These are phyloP conservation scores for Blastobotrys petasosporus DNA, from an alignment of 1,139 yeast species.

Conservation along the genomic window DNA sequence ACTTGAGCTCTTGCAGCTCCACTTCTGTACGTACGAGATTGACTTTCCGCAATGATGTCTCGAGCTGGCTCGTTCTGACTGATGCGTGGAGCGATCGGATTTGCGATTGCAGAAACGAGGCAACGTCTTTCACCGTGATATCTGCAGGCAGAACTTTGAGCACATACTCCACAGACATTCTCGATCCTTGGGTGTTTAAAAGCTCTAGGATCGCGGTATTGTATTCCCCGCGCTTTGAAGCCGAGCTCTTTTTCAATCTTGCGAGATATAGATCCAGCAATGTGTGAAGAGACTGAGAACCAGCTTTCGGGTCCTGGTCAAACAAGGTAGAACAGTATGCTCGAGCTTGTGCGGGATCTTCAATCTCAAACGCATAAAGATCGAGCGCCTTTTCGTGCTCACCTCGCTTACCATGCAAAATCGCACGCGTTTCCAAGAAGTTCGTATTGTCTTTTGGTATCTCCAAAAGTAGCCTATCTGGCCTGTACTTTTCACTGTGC, in stretches of 20 bases:
- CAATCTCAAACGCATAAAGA: constrained; percentile 53
- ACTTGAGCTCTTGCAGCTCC: constrained; percentile 36
- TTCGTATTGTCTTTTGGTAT: constrained; percentile 25
- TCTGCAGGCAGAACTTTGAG: constrained; percentile 48
- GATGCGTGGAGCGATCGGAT: constrained; percentile 37
- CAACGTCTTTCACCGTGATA: constrained; percentile 43
- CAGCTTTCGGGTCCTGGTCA: constrained; percentile 37
- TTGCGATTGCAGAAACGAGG: constrained; percentile 44
- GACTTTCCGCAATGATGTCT: constrained; percentile 37
- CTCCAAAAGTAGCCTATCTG: constrained; percentile 31
- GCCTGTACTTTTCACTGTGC: constrained; percentile 31
- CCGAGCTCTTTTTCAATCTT: constrained; percentile 25
- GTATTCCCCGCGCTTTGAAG: constrained; percentile 20
- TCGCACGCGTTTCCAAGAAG: constrained; percentile 44
- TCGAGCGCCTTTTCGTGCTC: constrained; percentile 62
- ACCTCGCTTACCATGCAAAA: constrained; percentile 53
- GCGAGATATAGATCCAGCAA: constrained; percentile 34
- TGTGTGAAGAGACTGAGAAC: constrained; percentile 34
- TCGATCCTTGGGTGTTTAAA: constrained; percentile 45
- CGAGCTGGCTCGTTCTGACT: constrained; percentile 19
- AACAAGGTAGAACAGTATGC: constrained; percentile 51
- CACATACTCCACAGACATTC: constrained; percentile 48
- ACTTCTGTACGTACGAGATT: constrained; percentile 36
- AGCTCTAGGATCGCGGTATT: constrained; percentile 42
- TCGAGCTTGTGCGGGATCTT: constrained; percentile 54